A percentile compares a stretch with the other conserved stretches of the same genome.
These are phyloP conservation scores for Podospora pseudoanserina DNA, from an alignment of 495 filamentous ascomycete species.

Conservation along the genomic window DNA sequence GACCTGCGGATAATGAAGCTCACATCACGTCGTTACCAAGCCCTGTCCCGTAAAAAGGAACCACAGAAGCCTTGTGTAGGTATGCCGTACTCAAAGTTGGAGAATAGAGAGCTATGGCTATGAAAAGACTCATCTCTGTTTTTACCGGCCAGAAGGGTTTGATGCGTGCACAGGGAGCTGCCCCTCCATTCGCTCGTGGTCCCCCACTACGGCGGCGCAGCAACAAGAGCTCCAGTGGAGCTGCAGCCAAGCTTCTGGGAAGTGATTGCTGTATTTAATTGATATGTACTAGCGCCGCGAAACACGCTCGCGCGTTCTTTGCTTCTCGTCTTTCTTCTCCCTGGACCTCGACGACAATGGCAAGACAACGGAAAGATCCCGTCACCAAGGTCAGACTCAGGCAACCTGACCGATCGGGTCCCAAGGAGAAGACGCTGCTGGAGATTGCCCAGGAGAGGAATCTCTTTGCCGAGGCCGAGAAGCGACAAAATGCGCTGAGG, in stretches of 20 bases:
- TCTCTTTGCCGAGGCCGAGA: conserved; percentile 44
- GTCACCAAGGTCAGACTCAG: conserved; percentile 51
- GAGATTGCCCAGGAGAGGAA: conserved; percentile 59
- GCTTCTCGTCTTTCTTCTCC: neutral
- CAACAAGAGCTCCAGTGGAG: neutral
- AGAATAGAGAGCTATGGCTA: too few species aligned
- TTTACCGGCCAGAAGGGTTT: too few species aligned
- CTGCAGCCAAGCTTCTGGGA: neutral
- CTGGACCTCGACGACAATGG: conserved; percentile 32
- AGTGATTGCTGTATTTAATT: neutral
- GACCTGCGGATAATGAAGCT: neutral
- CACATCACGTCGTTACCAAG: neutral
- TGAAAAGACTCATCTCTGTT: too few species aligned
- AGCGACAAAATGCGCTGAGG: conserved; percentile 24
- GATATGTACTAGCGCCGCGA: neutral
- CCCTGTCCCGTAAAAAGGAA: neutral
- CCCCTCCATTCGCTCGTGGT: neutral
- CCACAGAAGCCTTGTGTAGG: neutral
- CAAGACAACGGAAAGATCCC: conserved; percentile 44
- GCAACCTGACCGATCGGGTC: conserved; percentile 56
- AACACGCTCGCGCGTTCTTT: neutral
- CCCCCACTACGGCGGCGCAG: neutral
- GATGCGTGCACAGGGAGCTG: neutral
- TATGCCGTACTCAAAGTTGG: too few species aligned
- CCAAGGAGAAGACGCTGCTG: conserved; percentile 57